Base-by-base conservation (phyloP, 1,139 yeast genomes). In the Yamadazyma triangularis region DNA sequence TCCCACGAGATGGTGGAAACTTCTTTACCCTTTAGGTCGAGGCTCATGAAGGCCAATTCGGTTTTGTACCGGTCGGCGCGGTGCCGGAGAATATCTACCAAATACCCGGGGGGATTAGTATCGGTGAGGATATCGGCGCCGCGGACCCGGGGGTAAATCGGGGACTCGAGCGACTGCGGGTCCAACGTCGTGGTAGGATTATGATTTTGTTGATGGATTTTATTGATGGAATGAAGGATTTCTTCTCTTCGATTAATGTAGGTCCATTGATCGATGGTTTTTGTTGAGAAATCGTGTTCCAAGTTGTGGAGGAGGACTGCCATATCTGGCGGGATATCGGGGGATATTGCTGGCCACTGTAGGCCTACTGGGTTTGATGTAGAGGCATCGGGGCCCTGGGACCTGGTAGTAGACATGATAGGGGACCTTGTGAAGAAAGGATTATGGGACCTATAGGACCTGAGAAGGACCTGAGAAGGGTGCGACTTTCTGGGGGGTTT, bases 11-110 rank as follows among this genome's bases (percentile, higher is more conserved):
- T 82, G 0, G 81, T 58, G 16, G 73, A 71, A 1, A 74, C 66
- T 50, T 89, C 97, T 51, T 86, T 89, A 4, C 96, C 96, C 45
- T 76, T 82, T 4, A 73, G 53, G 48, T 88, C 96, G 18, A 91
- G 62, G 3, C 79, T 73, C 26, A 80, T 58, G 31, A 91, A 70
- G 0, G 96, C 96, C 13, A 71, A 68, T 38, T 85, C 89, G 15
- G 73, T 63, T 26, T 78, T 77, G 45, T 79, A 79, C 2, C 74
- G 58, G 15, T 69, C 65, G 2, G 89, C 94, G 24, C 98, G 62
- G 35, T 77, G 78, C 25, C 89, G 67, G 39, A 91, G 62, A 18
- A 88, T 81, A 8, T 80, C 70, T 2, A 93, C 79, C 35, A 91
- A 60, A 36, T 77, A 32, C 79, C 20, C 9, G 9, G 20, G n/a